phyloP scores from a whole-genome alignment of 2,329 filamentous ascomycete species.

The Sphaerulina vaccinii region DNA sequence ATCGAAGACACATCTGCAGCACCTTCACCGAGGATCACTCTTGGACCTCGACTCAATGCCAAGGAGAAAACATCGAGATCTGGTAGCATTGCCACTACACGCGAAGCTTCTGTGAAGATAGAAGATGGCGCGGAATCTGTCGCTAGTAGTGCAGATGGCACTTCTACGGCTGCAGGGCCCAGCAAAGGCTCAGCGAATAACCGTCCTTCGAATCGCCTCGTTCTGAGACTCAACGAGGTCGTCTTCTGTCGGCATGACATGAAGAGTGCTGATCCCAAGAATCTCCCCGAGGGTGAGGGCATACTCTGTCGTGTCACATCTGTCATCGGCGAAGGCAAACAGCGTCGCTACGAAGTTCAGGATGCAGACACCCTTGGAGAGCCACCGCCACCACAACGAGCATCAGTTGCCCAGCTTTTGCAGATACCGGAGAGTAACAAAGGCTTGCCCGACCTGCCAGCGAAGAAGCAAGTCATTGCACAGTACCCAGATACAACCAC shows the following conservation, averaged over 20 bases:
- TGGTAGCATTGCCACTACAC: constrained; percentile 46
- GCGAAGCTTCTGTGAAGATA: constrained; percentile 52
- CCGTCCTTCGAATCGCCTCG: constrained; percentile 33
- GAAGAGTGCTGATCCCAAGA: constrained; percentile 28
- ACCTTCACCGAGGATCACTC: constrained; percentile 35
- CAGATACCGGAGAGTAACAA: constrained; percentile 44
- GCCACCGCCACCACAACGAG: constrained; percentile 38
- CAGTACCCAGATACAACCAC: constrained; percentile 55
- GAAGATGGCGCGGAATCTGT: constrained; percentile 49
- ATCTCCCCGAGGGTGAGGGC: constrained; percentile 48
- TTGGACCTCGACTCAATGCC: constrained; percentile 28
- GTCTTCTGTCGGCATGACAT: constrained; percentile 51
- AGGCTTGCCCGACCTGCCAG: constrained; percentile 43
- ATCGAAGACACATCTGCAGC: constrained; percentile 35
- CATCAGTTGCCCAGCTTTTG: constrained; percentile 50
- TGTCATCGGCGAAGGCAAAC: constrained; percentile 55
- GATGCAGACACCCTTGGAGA: constrained; percentile 44
- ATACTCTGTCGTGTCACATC: constrained; percentile 52
- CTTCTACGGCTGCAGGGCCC: constrained; percentile 25
- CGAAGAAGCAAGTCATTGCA: constrained; percentile 48
- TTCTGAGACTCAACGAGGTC: constrained; percentile 45
- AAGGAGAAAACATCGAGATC: constrained; percentile 41
- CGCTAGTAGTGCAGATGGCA: constrained; percentile 45
- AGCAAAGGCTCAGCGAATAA: constrained; percentile 33
- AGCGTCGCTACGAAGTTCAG: constrained; percentile 54